A percentile compares a stretch with the other conserved stretches of the same genome.
Conservation (phyloP, 371 early-diverging fungal species). For the Massospora cicadina region DNA sequence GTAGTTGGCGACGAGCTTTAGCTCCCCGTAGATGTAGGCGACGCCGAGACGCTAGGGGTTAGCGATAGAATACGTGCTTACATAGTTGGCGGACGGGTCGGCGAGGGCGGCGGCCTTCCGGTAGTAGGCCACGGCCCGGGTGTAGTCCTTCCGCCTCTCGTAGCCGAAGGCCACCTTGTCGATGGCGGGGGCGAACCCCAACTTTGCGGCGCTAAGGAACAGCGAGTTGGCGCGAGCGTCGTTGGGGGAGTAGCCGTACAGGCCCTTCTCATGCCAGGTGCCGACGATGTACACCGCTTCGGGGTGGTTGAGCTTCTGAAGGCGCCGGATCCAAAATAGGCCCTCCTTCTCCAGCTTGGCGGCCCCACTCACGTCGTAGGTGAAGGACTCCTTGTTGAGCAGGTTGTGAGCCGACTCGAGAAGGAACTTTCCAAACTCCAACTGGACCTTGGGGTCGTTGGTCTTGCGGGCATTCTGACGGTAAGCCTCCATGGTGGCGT, state of each 20-base stretch:
- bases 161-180: constrained; percentile 24
- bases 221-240: constrained; percentile 24
- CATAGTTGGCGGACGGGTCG: constrained; percentile 45
- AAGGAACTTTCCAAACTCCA: constrained; percentile 10
- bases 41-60: constrained; percentile 27
- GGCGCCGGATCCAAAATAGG: constrained; percentile 43
- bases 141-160: constrained; percentile 37
- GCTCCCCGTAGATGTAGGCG: constrained; percentile 38
- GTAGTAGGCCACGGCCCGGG: constrained; percentile 51
- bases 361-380: neutral
- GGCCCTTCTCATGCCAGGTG: constrained; percentile 42
- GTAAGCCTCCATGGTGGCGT: constrained; percentile 18
- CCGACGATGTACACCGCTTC: constrained; percentile 53
- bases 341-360: constrained; percentile 7
- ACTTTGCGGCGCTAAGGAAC: constrained; percentile 22
- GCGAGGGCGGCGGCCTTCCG: constrained; percentile 51
- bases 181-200: constrained; percentile 21
- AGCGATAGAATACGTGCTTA: constrained; percentile 18
- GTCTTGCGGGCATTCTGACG: constrained; percentile 32
- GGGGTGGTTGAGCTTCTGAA: constrained; percentile 40
- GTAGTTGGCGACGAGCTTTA: constrained; percentile 30
- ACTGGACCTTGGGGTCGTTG: constrained; percentile 9
- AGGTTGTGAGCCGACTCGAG: neutral
- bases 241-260: constrained; percentile 31
- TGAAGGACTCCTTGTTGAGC: neutral